Base-by-base conservation (phyloP, 345 rosid genomes). In the Capsella bursapastoris region DNA sequence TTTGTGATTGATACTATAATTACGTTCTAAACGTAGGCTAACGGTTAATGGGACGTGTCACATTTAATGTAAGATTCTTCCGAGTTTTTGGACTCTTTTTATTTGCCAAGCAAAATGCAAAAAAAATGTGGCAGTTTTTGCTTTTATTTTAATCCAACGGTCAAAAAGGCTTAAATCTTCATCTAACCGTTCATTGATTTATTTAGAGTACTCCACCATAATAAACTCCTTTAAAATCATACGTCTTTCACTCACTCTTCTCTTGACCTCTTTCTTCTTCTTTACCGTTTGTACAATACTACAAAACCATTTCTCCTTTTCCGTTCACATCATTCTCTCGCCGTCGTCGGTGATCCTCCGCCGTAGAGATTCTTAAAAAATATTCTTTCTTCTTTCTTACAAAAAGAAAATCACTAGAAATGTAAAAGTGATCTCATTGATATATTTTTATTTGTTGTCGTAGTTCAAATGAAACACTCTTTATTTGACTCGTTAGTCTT, bases 201-300 rank as follows among this genome's bases (percentile, higher is more conserved):
- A 59, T 9, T 38, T 40, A 31, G 38, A 29, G 18, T 18, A 18
- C 43, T 62, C 44, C 11, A 55, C 4, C 6, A 22, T 22, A 7
- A 34, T 3, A 62, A 64, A 69, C 59, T 35, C 34, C 59, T 56
- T 64, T 66, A 78, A 65, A 71, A 15, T 29, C 53, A 2, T 64
- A 12, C 58, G 49, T 15, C 41, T 43, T 35, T 51, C 62, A 50
- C 72, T 48, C 53, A 14, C 76, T 57, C 72, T 25, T 48, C 61
- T 63, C 51, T 76, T 55, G 45, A 66, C 51, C 76, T 49, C 72
- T 77, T 57, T 49, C 76, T 77, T 65, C 47, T 22, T 63, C 67
- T 47, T 14, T 34, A 29, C 11, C 58, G 45, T 67, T 48, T 37
- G 6, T 25, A 31, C 43, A 15, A 1, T 28, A 47, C 37, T 34